phyloP scores from a whole-genome alignment of 108 stramenopile genomes.

The Skeletonema tropicum region DNA sequence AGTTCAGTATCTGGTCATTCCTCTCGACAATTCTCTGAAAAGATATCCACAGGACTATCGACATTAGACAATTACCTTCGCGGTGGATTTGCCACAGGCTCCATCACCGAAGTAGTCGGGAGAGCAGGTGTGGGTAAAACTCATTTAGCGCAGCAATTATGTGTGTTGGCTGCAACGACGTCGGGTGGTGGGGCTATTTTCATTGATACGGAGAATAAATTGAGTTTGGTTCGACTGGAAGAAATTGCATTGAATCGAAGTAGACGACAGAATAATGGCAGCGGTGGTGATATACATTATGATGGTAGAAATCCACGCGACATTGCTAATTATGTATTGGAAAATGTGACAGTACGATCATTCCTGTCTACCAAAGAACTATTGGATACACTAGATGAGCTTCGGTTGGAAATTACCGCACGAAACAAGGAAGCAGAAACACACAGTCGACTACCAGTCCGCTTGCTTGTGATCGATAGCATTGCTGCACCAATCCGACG shows the following conservation, averaged over 20 bases:
- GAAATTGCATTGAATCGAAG: slow-evolving; percentile 56
- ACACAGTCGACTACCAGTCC: slow-evolving; percentile 53
- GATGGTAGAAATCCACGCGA: slow-evolving; percentile 3
- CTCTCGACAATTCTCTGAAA: slow-evolving; percentile 9
- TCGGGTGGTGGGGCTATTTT: slow-evolving; percentile 66
- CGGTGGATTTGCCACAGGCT: slow-evolving; percentile 71
- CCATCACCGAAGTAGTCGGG: slow-evolving; percentile 79
- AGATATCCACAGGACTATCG: slow-evolving; percentile 62
- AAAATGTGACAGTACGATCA: slow-evolving; percentile 70
- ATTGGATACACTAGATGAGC: slow-evolving; percentile 38
- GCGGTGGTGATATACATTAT: background rate
- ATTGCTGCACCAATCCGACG: slow-evolving; percentile 82
- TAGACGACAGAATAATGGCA: slow-evolving; percentile 3
- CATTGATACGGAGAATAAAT: slow-evolving; percentile 84
- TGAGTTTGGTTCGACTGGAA: slow-evolving; percentile 61
- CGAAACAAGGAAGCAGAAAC: slow-evolving; percentile 54
- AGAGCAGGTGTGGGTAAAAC: slow-evolving; percentile 82
- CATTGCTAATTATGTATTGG: slow-evolving; percentile 48
- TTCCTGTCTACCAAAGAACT: slow-evolving; percentile 62
- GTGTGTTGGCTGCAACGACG: slow-evolving; percentile 61
- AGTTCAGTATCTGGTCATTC: background rate
- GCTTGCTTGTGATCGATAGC: slow-evolving; percentile 80
- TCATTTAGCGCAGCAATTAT: slow-evolving; percentile 76
- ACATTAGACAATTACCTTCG: slow-evolving; percentile 59
- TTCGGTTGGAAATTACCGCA: slow-evolving; percentile 69